Base-by-base conservation (phyloP, 768 basidiomycete genomes). In the Sarcodon aspratus region DNA sequence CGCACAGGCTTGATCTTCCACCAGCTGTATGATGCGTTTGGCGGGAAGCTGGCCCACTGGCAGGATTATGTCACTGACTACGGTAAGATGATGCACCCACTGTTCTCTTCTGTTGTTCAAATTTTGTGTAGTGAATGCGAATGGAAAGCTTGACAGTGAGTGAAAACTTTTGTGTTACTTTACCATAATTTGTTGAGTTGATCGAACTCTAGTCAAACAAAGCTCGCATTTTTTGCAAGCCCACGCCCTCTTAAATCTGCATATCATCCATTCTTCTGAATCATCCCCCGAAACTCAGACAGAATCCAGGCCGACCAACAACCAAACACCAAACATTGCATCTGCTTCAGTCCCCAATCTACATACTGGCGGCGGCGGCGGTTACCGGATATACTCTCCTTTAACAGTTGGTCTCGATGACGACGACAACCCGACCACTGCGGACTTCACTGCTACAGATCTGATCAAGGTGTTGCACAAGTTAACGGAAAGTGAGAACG, bases 221-320 rank as follows among this genome's bases (percentile, higher is more conserved):
- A 80, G 81, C 50, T 85, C 86, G 0, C 84, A 86, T 58, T 91
- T 88, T 67, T 74, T 91, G 18, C 89, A 91, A 66, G 89, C 89
- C 0, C 85, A 91, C 50, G 73, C 86, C 0, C 69, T 88, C 1
- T 74, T 92, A 48, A 91, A 92, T 55, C 75, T 92, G 11, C 89
- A 92, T 60, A 84, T 92, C 61, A 85, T 92, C 47, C 87, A 91
- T 56, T 82, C 86, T 2, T 82, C 82, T 1, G 84, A 88, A 59
- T 65, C 78, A 1, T 60, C 73, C 0, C 62, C 63, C 8, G 32
- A 18, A 3, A 31, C 66, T 3, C 61, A 57, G 53, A 51, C 17
- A 55, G 58, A n/a, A 59, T 60, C 42, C 50, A 51, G 57, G 31
- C 54, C 50, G 52, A 15, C 45, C 37, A 18, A 40, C 43, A 18